phyloP scores from a whole-genome alignment of 345 rosid species.

The Populus euphratica region DNA sequence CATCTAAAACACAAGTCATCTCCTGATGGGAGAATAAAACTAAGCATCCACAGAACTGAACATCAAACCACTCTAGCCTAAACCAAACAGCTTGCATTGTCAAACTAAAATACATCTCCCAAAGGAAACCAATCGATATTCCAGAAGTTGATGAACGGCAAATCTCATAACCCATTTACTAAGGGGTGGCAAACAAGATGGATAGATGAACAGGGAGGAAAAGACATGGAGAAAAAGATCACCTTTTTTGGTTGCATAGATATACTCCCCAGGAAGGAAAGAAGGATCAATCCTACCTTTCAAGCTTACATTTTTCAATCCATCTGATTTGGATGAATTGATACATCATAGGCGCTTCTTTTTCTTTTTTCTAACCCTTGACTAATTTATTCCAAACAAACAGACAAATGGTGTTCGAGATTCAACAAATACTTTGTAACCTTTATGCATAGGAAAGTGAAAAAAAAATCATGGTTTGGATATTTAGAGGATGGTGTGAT shows the following conservation, averaged over 20 bases:
- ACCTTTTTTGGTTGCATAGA: too few relatives aligned
- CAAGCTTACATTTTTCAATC: too few relatives aligned
- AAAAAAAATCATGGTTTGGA: not conserved
- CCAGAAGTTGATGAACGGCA: not conserved
- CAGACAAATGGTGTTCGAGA: not conserved
- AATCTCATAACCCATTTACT: not conserved
- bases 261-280: too few relatives aligned
- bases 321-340: too few relatives aligned
- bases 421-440: not conserved
- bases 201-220: too few relatives aligned
- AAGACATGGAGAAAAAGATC: too few relatives aligned
- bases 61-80: not conserved
- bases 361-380: not conserved
- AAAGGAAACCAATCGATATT: not conserved
- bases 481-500: not conserved
- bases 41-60: not conserved
- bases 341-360: too few relatives aligned
- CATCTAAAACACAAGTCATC: too few relatives aligned
- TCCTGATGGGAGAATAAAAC: too few relatives aligned
- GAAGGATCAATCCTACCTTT: too few relatives aligned
- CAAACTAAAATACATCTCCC: not conserved
- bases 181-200: too few relatives aligned
- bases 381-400: not conserved
- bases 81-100: not conserved
- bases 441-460: not conserved